Conservation (phyloP, 1,284 basidiomycete species). For the Cutaneotrichosporon spelunceum region DNA sequence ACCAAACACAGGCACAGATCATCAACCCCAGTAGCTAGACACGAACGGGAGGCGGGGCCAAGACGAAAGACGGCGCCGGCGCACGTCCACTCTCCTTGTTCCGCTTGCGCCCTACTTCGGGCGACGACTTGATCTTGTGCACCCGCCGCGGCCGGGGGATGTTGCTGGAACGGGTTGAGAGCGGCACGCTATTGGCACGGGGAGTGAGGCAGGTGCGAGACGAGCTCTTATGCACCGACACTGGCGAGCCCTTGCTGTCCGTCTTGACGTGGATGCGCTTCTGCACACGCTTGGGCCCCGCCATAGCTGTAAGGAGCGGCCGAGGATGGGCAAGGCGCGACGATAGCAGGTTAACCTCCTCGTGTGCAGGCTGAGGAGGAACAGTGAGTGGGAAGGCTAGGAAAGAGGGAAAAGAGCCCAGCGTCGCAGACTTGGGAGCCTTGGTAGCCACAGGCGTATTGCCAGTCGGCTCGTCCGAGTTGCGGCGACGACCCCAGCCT, state of each 20-base stretch:
- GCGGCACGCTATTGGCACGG: neutral
- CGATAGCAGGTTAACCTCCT: neutral
- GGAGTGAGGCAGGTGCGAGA: neutral
- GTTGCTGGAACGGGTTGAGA: neutral
- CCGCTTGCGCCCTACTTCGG: neutral
- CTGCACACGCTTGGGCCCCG: neutral
- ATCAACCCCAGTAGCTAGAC: neutral
- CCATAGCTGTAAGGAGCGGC: neutral
- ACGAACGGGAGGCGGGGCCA: neutral
- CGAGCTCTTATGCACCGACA: neutral
- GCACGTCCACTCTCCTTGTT: constrained; percentile 3
- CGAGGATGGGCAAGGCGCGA: neutral
- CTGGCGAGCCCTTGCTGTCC: constrained; percentile 3
- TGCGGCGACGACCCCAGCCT: constrained; percentile 40
- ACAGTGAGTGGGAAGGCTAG: constrained; percentile 3
- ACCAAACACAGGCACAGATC: too few species aligned
- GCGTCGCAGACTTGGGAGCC: neutral
- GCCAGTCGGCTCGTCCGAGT: constrained; percentile 8
- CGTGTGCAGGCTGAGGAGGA: neutral
- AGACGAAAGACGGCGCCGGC: neutral
- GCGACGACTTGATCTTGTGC: constrained; percentile 6
- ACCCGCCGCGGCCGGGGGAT: neutral
- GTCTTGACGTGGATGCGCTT: constrained; percentile 5
- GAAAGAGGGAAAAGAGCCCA: constrained; percentile 8
- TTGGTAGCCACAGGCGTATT: neutral